Conservation (phyloP, 495 filamentous ascomycete species). For the Chaetomium fimeti region DNA sequence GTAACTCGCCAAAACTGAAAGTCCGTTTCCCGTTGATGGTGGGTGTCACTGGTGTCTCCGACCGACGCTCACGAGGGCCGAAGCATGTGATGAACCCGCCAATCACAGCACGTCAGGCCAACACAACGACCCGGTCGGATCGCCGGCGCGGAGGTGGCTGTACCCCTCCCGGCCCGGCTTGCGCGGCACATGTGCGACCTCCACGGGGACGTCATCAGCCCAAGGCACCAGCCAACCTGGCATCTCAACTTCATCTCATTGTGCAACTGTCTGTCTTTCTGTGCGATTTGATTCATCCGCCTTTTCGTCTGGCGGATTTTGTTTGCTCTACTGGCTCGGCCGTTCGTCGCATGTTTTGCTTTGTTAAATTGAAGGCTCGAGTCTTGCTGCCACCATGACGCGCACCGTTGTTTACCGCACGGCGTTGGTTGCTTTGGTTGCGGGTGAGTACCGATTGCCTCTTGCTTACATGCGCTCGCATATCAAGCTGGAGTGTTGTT, state of each 20-base stretch:
- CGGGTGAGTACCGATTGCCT: conserved; percentile 49
- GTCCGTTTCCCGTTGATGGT: too few relatives aligned
- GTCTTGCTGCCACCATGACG: conserved; percentile 42
- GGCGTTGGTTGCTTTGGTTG: conserved; percentile 58
- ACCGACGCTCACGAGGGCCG: too few relatives aligned
- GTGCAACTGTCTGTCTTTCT: neutral
- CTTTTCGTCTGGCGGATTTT: too few relatives aligned
- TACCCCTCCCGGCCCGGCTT: neutral
- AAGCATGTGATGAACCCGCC: neutral
- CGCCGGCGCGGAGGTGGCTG: neutral
- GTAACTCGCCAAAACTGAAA: too few relatives aligned
- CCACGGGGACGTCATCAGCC: neutral
- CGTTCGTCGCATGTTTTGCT: neutral
- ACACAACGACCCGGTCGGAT: too few relatives aligned
- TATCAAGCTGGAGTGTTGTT: neutral
- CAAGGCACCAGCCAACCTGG: neutral
- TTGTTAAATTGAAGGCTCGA: neutral
- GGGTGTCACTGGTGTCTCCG: too few relatives aligned
- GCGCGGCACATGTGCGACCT: conserved; percentile 1
- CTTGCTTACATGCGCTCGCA: neutral
- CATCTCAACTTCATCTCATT: neutral
- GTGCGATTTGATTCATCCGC: too few relatives aligned
- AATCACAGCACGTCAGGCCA: neutral
- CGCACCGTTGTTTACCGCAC: conserved; percentile 55
- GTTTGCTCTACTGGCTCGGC: too few relatives aligned